Evolutionary conservation across 371 early-diverging fungal genomes (phyloP), one percentile per base, ranked within the genome.

Genomic region (Haplosporangium sp.): DNA sequence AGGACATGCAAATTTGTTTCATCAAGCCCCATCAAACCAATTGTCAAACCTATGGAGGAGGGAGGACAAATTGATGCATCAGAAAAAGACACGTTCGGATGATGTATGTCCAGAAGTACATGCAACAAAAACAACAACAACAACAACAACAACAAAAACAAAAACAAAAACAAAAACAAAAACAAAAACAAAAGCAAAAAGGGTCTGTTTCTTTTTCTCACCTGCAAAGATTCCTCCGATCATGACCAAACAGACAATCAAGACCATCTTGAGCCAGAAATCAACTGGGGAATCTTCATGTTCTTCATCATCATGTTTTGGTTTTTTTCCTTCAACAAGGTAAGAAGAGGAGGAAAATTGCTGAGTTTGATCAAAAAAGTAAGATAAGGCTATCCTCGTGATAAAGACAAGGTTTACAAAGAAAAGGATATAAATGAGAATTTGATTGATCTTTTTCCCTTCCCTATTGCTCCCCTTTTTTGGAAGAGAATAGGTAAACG

Each of bases 11-110:
- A 83, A 58, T 91, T 91, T 3, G 91, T 91, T 65, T 88, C 86
- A 56, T 91, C 92, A 55, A 92, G 79, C 6, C 93, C 93, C 94
- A 96, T 93, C 44, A 95, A 78, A 2, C 96, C 96, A 66, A 96
- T 91, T 0, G 96, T 96, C 57, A 96, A 75, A 15, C 96, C 94
- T 93, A 78, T 10, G 34, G 35, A 57, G 7, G 40, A 47, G 52
- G 27, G 53, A 19, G 13, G 6, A 19, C n/a, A 38, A 15, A 50
- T 35, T 38, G 11, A 47, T 37, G 45, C 7, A 55, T n/a, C 15
- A 57, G 40, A 19, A 2, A 35, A 57, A 45, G 52, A 50, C n/a
- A 11, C 11, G n/a, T 19, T 50, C 50, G n/a, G 15, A 50, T 50
- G 45, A 45, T 45, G 45, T 45, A 45, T 45, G 45, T 45, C 13